Evolutionary conservation across 1,284 basidiomycete genomes (phyloP), one percentile per base, ranked within the genome.

Genomic region (Austropuccinia psidii): DNA sequence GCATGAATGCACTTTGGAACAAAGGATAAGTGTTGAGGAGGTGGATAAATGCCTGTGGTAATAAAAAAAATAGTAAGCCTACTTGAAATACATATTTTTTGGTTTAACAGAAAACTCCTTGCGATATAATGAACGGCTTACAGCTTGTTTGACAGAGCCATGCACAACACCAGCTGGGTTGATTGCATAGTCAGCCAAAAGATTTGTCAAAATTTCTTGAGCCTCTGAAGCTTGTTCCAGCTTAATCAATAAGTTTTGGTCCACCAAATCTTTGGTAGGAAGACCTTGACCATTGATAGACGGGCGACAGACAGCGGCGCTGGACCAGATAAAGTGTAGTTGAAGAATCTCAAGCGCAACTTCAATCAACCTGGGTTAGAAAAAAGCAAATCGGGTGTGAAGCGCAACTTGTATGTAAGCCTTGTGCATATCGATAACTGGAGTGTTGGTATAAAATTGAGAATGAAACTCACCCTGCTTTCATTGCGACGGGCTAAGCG

Each of bases 401-500:
- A n/a, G n/a, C n/a, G n/a, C n/a, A n/a, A n/a, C n/a, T n/a, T n/a
- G n/a, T n/a, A n/a, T n/a, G n/a, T n/a, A n/a, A n/a, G n/a, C n/a
- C n/a, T n/a, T n/a, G n/a, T n/a, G n/a, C n/a, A n/a, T n/a, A n/a
- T n/a, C n/a, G n/a, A n/a, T n/a, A n/a, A n/a, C n/a, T n/a, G n/a
- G n/a, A n/a, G n/a, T n/a, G n/a, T n/a, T n/a, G n/a, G n/a, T n/a
- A n/a, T n/a, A n/a, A n/a, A n/a, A n/a, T n/a, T n/a, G n/a, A n/a
- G n/a, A n/a, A n/a, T 41, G 13, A 39, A 17, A 39, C 35, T 57
- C 76, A 94, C 93, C 82, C 83, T 82, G 77, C 88, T 89, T 79
- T 99, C 96, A 76, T 91, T 90, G 79, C 88, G 89, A 81, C 93
- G 92, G 1, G 93, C 93, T 27, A 97, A 83, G 60, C 88, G 84